A percentile compares a stretch with the other conserved stretches of the same genome.
phyloP scores from a whole-genome alignment of 2,329 filamentous ascomycete genomes.

The Ceratocystis huliohia region DNA sequence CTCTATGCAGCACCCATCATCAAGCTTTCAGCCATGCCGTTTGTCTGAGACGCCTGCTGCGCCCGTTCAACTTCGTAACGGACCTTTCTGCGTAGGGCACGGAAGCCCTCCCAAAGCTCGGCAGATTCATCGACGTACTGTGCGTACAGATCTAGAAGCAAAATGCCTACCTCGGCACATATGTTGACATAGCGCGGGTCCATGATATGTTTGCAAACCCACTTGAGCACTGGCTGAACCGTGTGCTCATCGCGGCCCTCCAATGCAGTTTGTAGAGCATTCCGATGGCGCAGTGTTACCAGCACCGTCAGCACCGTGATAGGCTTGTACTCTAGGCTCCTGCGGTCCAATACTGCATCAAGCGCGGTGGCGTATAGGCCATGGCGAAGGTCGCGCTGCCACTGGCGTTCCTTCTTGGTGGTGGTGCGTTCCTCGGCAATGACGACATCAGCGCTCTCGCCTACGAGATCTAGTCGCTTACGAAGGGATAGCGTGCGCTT shows the following conservation, averaged over 20 bases:
- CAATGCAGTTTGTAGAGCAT: slow-evolving; percentile 68
- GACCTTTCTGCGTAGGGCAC: slow-evolving; percentile 56
- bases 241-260: slow-evolving; percentile 67
- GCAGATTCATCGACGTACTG: slow-evolving; percentile 62
- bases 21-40: slow-evolving; percentile 71
- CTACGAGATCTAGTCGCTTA: slow-evolving; percentile 60
- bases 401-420: slow-evolving; percentile 51
- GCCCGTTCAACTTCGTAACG: slow-evolving; percentile 67
- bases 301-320: slow-evolving; percentile 62
- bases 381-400: slow-evolving; percentile 72
- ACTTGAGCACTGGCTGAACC: slow-evolving; percentile 70
- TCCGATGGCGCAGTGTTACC: slow-evolving; percentile 74
- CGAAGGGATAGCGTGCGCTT: slow-evolving; percentile 41
- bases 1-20: slow-evolving; percentile 35
- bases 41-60: slow-evolving; percentile 67
- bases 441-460: slow-evolving; percentile 76
- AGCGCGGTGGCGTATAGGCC: slow-evolving; percentile 66
- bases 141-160: slow-evolving; percentile 77
- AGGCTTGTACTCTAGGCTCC: slow-evolving; percentile 41
- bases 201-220: slow-evolving; percentile 67
- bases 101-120: slow-evolving; percentile 59
- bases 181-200: slow-evolving; percentile 71
- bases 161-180: slow-evolving; percentile 69
- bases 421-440: slow-evolving; percentile 54
- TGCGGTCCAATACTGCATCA: slow-evolving; percentile 57